These are phyloP conservation scores for Chaetomidium leptoderma DNA, from an alignment of 495 filamentous ascomycete genomes.

Conservation along the genomic window DNA sequence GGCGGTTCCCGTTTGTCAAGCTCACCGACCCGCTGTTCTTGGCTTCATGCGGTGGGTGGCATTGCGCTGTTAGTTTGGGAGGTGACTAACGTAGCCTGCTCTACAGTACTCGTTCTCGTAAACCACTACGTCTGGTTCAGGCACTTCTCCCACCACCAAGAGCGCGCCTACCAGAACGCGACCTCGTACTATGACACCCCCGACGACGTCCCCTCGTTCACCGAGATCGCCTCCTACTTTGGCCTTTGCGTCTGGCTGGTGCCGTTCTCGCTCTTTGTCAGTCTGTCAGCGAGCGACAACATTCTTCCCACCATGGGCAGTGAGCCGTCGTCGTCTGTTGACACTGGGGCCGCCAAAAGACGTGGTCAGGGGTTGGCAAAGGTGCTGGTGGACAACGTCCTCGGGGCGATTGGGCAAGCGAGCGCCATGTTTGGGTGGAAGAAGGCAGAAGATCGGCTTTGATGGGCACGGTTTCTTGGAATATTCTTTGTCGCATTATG, in stretches of 20 bases:
- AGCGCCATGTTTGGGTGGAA: constrained; percentile 66
- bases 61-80: neutral
- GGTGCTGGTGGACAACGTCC: constrained; percentile 72
- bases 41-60: constrained; percentile 63
- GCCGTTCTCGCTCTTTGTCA: constrained; percentile 92
- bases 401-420: constrained; percentile 68
- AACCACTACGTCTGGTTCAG: constrained; percentile 98
- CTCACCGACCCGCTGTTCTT: constrained; percentile 86
- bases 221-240: constrained; percentile 93
- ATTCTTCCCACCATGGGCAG: constrained; percentile 78
- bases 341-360: constrained; percentile 44
- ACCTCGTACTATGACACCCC: constrained; percentile 54
- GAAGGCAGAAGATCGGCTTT: constrained; percentile 38
- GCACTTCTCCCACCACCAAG: constrained; percentile 70
- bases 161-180: constrained; percentile 42
- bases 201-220: constrained; percentile 72
- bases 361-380: constrained; percentile 85
- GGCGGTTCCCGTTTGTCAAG: constrained; percentile 83
- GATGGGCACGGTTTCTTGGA: neutral
- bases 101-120: constrained; percentile 67
- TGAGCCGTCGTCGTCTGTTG: constrained; percentile 35
- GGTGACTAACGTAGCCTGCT: neutral
- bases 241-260: constrained; percentile 95
- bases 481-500: neutral
- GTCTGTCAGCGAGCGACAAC: constrained; percentile 87